phyloP scores from a whole-genome alignment of 176 grass and related monocot species.

The Musa schizocarpa region DNA sequence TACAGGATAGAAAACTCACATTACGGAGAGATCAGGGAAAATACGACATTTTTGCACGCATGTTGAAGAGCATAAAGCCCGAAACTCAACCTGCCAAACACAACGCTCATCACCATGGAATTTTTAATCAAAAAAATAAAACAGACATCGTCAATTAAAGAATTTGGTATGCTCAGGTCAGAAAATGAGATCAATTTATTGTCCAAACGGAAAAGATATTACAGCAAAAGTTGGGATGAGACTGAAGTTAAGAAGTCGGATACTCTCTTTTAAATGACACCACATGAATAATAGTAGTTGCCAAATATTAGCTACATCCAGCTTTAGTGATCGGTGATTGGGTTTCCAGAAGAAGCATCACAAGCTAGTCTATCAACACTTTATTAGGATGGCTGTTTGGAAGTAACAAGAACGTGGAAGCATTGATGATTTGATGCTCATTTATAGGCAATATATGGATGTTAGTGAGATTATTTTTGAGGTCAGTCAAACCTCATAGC shows the following conservation, averaged over 20 bases:
- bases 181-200: neutral
- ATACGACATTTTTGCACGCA: constrained; percentile 64
- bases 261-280: neutral
- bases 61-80: constrained; percentile 60
- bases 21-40: constrained; percentile 75
- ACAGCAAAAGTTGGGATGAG: neutral
- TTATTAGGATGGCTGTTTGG: neutral
- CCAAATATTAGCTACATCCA: neutral
- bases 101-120: neutral
- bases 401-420: no score
- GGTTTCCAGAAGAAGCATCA: neutral
- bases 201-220: neutral
- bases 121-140: constrained; percentile 6
- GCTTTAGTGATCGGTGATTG: neutral
- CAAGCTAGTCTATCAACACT: neutral
- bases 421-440: no score
- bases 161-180: neutral
- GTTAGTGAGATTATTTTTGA: no score
- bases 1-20: constrained; percentile 40
- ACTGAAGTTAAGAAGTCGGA: neutral
- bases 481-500: no score
- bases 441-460: no score
- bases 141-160: neutral
- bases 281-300: neutral
- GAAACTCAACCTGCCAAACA: constrained; percentile 77